A percentile compares a stretch with the other conserved stretches of the same genome.
These are phyloP conservation scores for Platanthera guangdongensis DNA, from an alignment of 106 monocot genomes.

Conservation along the genomic window DNA sequence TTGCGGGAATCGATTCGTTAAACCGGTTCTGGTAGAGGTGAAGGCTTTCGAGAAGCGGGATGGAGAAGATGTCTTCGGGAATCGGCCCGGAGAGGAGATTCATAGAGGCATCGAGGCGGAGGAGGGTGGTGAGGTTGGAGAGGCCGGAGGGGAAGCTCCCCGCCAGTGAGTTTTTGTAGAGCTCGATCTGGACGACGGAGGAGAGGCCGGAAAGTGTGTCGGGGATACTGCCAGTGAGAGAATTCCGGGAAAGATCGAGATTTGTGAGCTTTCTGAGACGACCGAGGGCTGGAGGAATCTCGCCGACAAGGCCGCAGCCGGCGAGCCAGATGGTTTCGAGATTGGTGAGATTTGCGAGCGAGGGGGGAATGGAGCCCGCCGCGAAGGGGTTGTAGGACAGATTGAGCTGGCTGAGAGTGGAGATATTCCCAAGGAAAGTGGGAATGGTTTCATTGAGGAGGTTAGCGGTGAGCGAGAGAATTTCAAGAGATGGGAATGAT, in stretches of 20 bases:
- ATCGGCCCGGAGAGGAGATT: constrained; percentile 57
- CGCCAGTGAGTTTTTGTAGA: constrained; percentile 53
- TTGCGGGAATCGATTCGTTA: constrained; percentile 33
- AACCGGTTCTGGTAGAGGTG: constrained; percentile 52
- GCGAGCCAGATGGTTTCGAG: constrained; percentile 52
- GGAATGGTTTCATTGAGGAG: constrained; percentile 33
- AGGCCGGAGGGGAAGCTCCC: constrained; percentile 52
- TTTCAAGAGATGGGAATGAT: constrained; percentile 30
- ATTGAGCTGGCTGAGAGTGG: constrained; percentile 49
- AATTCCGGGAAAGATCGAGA: constrained; percentile 18
- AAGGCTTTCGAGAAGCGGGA: constrained; percentile 47
- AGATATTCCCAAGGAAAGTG: constrained; percentile 23
- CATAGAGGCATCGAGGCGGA: constrained; percentile 39
- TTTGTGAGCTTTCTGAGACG: constrained; percentile 24
- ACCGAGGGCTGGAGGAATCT: constrained; percentile 31
- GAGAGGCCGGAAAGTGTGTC: constrained; percentile 25
- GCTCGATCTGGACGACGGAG: constrained; percentile 59
- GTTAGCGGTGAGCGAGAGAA: constrained; percentile 50
- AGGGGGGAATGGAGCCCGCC: constrained; percentile 31
- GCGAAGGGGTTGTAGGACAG: constrained; percentile 68
- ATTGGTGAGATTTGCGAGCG: constrained; percentile 32
- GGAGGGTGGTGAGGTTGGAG: constrained; percentile 34
- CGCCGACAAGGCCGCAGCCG: constrained; percentile 36
- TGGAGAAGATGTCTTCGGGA: constrained; percentile 42
- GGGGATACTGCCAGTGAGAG: constrained; percentile 46